Percentiles rank a stretch among this genome's conserved stretches.
phyloP scores from a whole-genome alignment of 1,284 basidiomycete genomes.

The Ustanciosporium gigantosporum region DNA sequence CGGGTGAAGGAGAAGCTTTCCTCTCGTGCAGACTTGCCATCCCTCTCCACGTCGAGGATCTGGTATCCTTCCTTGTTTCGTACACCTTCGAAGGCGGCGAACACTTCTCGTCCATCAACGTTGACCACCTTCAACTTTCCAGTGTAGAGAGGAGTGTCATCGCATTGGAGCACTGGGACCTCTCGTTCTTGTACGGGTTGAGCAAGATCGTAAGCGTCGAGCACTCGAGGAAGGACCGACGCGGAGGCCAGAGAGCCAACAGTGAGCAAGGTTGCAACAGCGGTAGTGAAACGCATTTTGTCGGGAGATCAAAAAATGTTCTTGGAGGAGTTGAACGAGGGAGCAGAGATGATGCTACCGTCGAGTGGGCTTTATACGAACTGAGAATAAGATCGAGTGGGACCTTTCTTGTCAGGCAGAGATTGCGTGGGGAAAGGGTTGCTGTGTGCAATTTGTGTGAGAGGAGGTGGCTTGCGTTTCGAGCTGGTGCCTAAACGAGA shows the following conservation, averaged over 20 bases:
- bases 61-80: slow-evolving; percentile 31
- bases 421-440: no score
- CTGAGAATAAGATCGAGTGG: no score
- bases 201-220: slow-evolving; percentile 28
- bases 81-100: slow-evolving; percentile 34
- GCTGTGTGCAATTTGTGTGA: no score
- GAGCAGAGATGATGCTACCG: no score
- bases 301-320: no score
- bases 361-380: no score
- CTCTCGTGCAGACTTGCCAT: slow-evolving; percentile 9
- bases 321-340: no score
- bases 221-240: slow-evolving; percentile 27
- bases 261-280: slow-evolving; percentile 22
- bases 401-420: no score
- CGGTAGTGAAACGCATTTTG: slow-evolving; percentile 28
- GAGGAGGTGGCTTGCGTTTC: no score
- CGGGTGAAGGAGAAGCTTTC: slow-evolving; percentile 37
- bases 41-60: slow-evolving; percentile 31
- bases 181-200: slow-evolving; percentile 30
- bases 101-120: slow-evolving; percentile 8
- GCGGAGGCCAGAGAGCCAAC: slow-evolving; percentile 17
- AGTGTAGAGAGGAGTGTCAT: slow-evolving; percentile 10
- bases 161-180: slow-evolving; percentile 22
- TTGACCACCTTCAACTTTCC: slow-evolving; percentile 29
- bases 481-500: no score